These are phyloP conservation scores for Colletotrichum sp. DNA, from an alignment of 2,329 filamentous ascomycete genomes.

Conservation along the genomic window DNA sequence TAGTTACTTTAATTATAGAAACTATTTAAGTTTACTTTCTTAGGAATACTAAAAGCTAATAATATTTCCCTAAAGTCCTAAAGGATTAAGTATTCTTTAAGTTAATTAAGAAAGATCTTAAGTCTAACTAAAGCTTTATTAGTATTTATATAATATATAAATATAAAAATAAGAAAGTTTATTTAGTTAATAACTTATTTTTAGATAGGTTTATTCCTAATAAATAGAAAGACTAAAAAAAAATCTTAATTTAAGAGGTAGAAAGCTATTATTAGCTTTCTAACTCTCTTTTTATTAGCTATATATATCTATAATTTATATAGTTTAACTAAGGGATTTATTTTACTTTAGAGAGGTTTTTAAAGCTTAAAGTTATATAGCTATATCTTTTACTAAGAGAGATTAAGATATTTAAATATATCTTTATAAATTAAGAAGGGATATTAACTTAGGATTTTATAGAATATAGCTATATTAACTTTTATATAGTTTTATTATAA, in stretches of 20 bases:
- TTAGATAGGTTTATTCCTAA: background rate
- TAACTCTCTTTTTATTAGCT: background rate
- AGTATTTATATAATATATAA: background rate
- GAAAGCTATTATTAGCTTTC: background rate
- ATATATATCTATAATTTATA: background rate
- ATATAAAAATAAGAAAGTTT: background rate
- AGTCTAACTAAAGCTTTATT: background rate
- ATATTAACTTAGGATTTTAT: background rate
- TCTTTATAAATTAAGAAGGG: background rate
- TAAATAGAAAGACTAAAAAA: background rate
- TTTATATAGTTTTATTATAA: background rate
- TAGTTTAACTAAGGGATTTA: background rate
- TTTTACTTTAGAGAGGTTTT: background rate
- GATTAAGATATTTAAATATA: background rate
- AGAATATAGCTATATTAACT: background rate
- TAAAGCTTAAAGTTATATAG: background rate
- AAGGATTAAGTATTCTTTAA: background rate
- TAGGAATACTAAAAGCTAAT: background rate
- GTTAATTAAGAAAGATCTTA: background rate
- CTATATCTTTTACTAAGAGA: background rate
- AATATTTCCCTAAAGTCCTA: rapidly evolving
- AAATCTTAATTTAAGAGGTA: background rate
- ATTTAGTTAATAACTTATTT: background rate
- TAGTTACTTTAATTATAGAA: background rate
- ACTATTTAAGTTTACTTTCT: background rate